Percentiles rank a stretch among this genome's conserved stretches.
phyloP scores from a whole-genome alignment of 2,329 filamentous ascomycete species.

The Tolypocladium nubicola region DNA sequence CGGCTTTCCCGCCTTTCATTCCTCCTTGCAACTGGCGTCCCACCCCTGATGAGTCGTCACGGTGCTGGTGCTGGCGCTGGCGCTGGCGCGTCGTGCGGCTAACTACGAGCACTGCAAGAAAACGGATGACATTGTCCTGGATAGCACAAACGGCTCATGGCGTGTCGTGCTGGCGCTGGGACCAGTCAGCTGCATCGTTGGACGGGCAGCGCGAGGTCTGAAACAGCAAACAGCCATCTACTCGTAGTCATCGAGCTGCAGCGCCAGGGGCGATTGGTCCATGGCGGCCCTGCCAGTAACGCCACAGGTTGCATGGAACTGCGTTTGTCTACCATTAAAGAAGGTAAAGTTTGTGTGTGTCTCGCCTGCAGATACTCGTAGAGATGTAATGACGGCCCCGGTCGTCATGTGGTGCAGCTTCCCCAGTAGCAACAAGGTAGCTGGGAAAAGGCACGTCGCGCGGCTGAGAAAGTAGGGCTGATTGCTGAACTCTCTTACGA shows the following conservation, averaged over 20 bases:
- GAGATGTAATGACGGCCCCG: background rate
- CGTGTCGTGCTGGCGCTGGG: background rate
- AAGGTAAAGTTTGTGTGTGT: background rate
- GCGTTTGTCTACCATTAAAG: background rate
- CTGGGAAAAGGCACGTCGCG: background rate
- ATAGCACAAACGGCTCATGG: background rate
- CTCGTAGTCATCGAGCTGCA: background rate
- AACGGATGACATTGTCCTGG: background rate
- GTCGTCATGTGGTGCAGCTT: background rate
- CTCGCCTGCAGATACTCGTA: background rate
- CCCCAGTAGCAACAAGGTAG: background rate
- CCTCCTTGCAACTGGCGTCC: background rate
- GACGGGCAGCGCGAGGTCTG: background rate
- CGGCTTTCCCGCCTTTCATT: background rate
- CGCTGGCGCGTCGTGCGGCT: background rate
- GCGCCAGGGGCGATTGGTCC: background rate
- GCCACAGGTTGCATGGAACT: background rate
- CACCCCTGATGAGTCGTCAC: background rate
- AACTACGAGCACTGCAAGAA: background rate
- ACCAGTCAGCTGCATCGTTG: background rate
- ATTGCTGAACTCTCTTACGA: background rate
- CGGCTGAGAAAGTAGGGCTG: background rate
- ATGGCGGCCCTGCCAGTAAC: background rate
- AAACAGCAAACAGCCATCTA: too few relatives aligned
- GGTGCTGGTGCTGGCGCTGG: background rate